Percentiles rank a stretch among this genome's conserved stretches.
Evolutionary conservation across 768 basidiomycete genomes (phyloP).

Genomic region (Trametes meyenii): DNA sequence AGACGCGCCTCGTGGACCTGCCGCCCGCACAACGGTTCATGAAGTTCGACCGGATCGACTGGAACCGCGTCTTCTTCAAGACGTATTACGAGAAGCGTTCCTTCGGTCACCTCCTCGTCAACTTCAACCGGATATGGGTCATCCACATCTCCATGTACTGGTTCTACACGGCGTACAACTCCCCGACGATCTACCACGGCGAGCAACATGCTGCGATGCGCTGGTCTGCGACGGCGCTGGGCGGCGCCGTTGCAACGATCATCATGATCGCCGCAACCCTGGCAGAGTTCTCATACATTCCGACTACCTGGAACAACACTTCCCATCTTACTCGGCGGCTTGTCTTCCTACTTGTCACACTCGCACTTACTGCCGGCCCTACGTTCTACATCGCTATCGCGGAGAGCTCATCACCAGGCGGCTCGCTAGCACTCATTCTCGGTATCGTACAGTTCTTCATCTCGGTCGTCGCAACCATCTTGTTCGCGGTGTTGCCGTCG

Average conservation of each 20-base stretch:
- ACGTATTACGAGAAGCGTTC: slow-evolving; percentile 98
- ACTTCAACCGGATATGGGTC: slow-evolving; percentile 99
- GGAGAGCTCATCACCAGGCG: slow-evolving; percentile 60
- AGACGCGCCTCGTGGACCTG: slow-evolving; percentile 91
- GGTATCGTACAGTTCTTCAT: slow-evolving; percentile 97
- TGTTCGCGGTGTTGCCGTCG: slow-evolving; percentile 92
- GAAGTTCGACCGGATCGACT: slow-evolving; percentile 96
- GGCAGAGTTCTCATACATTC: slow-evolving; percentile 96
- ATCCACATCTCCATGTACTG: slow-evolving; percentile 94
- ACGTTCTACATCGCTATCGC: slow-evolving; percentile 94
- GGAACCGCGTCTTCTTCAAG: slow-evolving; percentile 97
- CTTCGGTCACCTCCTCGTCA: slow-evolving; percentile 95
- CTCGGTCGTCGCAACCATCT: slow-evolving; percentile 79
- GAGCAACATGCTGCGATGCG: slow-evolving; percentile 75
- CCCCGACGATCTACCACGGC: slow-evolving; percentile 77
- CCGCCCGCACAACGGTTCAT: slow-evolving; percentile 92
- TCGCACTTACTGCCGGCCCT: slow-evolving; percentile 89
- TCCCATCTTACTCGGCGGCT: slow-evolving; percentile 93
- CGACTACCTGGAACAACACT: slow-evolving; percentile 98
- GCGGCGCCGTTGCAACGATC: slow-evolving; percentile 91
- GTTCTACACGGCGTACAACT: slow-evolving; percentile 96
- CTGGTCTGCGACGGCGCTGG: slow-evolving; percentile 93
- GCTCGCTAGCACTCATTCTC: slow-evolving; percentile 84
- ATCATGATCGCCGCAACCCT: slow-evolving; percentile 97
- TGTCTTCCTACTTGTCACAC: slow-evolving; percentile 85